Percentiles rank a stretch among this genome's conserved stretches.
Evolutionary conservation across 257 asterid genomes (phyloP).

Genomic region (Lycium barbarum): DNA sequence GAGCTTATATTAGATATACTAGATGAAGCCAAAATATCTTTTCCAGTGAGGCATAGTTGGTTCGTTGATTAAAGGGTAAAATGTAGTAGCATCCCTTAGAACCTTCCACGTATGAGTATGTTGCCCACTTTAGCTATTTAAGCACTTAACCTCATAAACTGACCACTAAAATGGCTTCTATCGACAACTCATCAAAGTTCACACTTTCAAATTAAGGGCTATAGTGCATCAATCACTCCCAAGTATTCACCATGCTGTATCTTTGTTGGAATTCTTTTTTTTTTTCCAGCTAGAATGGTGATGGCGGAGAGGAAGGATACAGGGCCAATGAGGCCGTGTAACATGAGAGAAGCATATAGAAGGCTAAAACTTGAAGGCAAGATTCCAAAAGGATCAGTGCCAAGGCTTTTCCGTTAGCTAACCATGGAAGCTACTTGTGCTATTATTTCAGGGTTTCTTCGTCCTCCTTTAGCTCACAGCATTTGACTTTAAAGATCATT

Average conservation of each 20-base stretch:
- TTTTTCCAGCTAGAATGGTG: constrained; percentile 70
- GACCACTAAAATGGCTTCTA: background rate
- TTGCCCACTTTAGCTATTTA: background rate
- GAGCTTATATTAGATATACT: background rate
- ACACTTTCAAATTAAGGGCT: background rate
- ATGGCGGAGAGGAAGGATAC: constrained; percentile 80
- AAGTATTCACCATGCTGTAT: background rate
- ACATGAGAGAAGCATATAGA: constrained; percentile 89
- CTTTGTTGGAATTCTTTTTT: background rate
- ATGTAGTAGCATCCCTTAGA: background rate
- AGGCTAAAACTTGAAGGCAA: constrained; percentile 87
- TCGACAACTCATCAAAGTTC: background rate
- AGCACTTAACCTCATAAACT: background rate
- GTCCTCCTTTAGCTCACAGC: background rate
- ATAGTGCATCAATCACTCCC: background rate
- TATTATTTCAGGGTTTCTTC: background rate
- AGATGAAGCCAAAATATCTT: background rate
- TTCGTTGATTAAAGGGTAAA: constrained; percentile 5
- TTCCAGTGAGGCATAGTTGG: background rate
- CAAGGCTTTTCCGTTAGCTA: constrained; percentile 78
- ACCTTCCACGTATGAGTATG: background rate
- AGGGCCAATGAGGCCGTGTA: constrained; percentile 98
- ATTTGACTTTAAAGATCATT: background rate
- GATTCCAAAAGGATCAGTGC: constrained; percentile 79
- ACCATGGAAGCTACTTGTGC: background rate